Evolutionary conservation across 331 rosid species (phyloP).

Genomic region (Malus hybrid): DNA sequence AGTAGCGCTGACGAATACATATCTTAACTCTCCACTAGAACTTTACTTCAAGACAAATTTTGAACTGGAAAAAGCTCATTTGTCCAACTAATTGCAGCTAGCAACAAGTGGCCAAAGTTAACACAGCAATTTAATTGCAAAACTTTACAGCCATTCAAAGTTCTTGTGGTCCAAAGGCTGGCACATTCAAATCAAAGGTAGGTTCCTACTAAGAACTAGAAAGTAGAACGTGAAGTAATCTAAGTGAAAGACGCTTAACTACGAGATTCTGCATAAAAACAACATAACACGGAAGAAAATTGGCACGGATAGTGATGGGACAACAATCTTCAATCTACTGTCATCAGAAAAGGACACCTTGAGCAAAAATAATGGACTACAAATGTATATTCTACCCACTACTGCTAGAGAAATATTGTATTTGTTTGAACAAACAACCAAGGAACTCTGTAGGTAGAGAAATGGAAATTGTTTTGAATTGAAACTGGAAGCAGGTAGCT

Average conservation of each 20-base stretch:
- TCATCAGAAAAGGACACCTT: not conserved
- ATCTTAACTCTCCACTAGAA: not conserved
- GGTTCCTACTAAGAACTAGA: no score
- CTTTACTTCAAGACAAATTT: not conserved
- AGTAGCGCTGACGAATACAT: not conserved
- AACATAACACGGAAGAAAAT: not conserved
- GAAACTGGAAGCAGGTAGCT: no score
- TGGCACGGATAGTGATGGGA: not conserved
- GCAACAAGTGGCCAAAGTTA: not conserved
- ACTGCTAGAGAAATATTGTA: not conserved
- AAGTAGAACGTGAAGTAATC: not conserved
- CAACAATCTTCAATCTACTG: not conserved
- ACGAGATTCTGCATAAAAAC: not conserved
- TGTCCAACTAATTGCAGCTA: not conserved
- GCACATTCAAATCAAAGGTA: not conserved
- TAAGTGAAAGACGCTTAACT: not conserved
- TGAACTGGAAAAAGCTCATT: no score
- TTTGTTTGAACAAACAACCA: not conserved
- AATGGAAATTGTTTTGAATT: no score
- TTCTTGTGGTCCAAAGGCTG: conserved; percentile 1
- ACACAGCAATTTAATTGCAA: not conserved
- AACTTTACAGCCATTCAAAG: not conserved
- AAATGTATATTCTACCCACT: no score
- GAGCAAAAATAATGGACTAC: no score
- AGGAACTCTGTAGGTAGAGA: not conserved